A percentile compares a stretch with the other conserved stretches of the same genome.
Evolutionary conservation across 1,284 basidiomycete genomes (phyloP).

Genomic region (Cryptococcus sp.): DNA sequence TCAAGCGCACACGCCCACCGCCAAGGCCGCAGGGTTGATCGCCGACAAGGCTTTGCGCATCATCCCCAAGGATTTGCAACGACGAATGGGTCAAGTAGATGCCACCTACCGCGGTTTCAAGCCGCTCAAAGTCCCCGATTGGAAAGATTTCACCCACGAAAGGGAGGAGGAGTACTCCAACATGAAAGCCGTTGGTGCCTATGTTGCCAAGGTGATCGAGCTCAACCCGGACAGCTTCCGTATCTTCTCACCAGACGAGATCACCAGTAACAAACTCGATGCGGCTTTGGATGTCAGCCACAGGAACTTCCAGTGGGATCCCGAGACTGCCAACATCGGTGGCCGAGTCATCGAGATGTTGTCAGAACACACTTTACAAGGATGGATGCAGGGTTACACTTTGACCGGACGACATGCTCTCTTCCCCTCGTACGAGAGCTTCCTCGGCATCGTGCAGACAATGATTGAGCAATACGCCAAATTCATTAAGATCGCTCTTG

Average conservation of each 20-base stretch:
- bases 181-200: constrained; percentile 64
- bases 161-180: constrained; percentile 65
- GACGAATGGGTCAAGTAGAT: constrained; percentile 46
- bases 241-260: constrained; percentile 83
- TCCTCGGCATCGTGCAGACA: constrained; percentile 53
- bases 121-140: constrained; percentile 66
- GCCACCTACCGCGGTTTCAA: constrained; percentile 65
- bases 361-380: constrained; percentile 84
- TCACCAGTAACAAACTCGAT: constrained; percentile 86
- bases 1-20: constrained; percentile 24
- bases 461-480: constrained; percentile 72
- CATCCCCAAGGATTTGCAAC: constrained; percentile 40
- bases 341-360: constrained; percentile 84
- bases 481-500: constrained; percentile 76
- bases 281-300: constrained; percentile 63
- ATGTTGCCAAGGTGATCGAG: constrained; percentile 57
- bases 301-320: constrained; percentile 78
- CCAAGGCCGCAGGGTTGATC: constrained; percentile 39
- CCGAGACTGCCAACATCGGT: constrained; percentile 57
- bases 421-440: constrained; percentile 81
- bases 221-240: constrained; percentile 75
- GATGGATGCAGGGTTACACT: constrained; percentile 82
- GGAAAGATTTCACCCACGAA: constrained; percentile 61
- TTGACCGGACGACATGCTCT: constrained; percentile 68
- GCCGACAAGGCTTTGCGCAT: constrained; percentile 41